A percentile compares a stretch with the other conserved stretches of the same genome.
Conservation (phyloP, 495 filamentous ascomycete species). For the Annulohypoxylon bovei region DNA sequence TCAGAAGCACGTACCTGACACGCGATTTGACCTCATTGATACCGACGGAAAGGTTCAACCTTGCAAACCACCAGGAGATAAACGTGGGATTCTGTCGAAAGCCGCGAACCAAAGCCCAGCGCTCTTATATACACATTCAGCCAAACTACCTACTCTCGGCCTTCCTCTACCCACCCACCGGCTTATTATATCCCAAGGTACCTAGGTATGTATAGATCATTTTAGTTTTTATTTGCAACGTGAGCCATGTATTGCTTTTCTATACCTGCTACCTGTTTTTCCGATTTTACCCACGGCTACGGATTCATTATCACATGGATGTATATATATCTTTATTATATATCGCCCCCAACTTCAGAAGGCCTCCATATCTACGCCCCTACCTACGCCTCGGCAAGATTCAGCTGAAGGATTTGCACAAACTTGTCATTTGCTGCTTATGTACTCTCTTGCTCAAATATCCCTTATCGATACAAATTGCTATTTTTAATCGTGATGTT, state of each 20-base stretch:
- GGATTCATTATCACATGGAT: background rate
- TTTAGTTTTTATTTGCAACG: conserved; percentile 6
- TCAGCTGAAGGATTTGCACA: conserved; percentile 42
- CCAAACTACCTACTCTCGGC: conserved; percentile 7
- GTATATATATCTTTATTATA: background rate
- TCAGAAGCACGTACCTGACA: conserved; percentile 35
- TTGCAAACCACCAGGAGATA: conserved; percentile 42
- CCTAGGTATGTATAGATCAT: conserved; percentile 4
- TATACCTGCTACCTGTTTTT: background rate
- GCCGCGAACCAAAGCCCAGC: conserved; percentile 25
- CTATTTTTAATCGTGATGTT: conserved; percentile 39
- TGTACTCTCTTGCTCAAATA: background rate
- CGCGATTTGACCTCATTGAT: conserved; percentile 38
- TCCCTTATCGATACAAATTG: conserved; percentile 32
- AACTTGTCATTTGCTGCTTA: conserved; percentile 27
- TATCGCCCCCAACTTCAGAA: background rate
- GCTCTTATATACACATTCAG: conserved; percentile 6
- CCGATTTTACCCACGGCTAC: background rate
- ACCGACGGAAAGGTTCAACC: conserved; percentile 41
- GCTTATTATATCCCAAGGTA: conserved; percentile 14
- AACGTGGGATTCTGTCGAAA: conserved; percentile 34
- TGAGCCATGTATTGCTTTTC: background rate
- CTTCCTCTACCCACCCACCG: background rate
- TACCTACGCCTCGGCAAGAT: conserved; percentile 16
- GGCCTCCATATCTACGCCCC: conserved; percentile 7